These are phyloP conservation scores for Ustilago crameri DNA, from an alignment of 1,284 basidiomycete species.

Conservation along the genomic window DNA sequence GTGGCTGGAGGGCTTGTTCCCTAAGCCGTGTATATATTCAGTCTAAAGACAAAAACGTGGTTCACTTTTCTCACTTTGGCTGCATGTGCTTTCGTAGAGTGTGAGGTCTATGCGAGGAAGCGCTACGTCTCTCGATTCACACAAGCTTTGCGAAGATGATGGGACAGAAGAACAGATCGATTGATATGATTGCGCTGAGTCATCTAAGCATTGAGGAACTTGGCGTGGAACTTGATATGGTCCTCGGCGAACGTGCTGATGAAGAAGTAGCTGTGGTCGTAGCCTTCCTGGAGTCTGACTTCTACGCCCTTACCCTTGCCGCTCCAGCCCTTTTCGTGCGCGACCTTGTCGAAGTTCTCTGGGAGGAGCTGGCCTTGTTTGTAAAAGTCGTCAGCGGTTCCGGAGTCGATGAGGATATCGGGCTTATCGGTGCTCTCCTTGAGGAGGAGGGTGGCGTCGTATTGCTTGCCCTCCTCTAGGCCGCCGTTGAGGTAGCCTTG, in stretches of 20 bases:
- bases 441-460: constrained; percentile 89
- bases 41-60: constrained; percentile 1
- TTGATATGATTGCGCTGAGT: neutral
- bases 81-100: no score
- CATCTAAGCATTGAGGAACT: constrained; percentile 47
- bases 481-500: constrained; percentile 81
- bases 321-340: constrained; percentile 77
- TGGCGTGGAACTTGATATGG: constrained; percentile 65
- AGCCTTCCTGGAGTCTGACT: constrained; percentile 84
- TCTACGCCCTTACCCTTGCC: constrained; percentile 78
- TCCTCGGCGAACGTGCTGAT: constrained; percentile 75
- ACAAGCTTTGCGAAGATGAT: neutral
- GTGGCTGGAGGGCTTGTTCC: neutral
- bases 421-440: constrained; percentile 73
- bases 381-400: constrained; percentile 86
- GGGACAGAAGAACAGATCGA: neutral
- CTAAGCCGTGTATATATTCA: constrained; percentile 5
- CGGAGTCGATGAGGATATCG: constrained; percentile 68
- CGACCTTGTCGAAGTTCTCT: constrained; percentile 83
- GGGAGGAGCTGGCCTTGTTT: constrained; percentile 86
- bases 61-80: neutral
- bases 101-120: neutral
- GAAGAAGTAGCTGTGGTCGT: constrained; percentile 79
- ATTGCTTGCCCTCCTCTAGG: constrained; percentile 78
- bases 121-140: no score